phyloP scores from a whole-genome alignment of 208 protist genomes.

The Trichomonas vaginalis region DNA sequence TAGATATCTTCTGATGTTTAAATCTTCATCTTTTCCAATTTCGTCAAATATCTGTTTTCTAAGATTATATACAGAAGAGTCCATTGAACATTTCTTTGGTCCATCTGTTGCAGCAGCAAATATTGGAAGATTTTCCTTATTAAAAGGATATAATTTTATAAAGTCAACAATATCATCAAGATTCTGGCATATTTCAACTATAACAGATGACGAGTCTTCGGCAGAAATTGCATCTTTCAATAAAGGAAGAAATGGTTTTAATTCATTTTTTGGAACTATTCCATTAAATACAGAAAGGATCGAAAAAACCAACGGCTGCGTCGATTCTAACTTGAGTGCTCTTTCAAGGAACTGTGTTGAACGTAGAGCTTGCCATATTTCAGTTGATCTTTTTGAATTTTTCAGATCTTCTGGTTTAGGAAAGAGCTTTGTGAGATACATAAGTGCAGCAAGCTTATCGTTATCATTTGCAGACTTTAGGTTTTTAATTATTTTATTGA shows the following conservation, averaged over 20 bases:
- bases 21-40: not conserved
- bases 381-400: not conserved
- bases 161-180: not conserved
- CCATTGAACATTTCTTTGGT: not conserved
- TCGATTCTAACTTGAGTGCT: not conserved
- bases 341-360: slow-evolving; percentile 2
- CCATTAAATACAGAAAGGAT: not conserved
- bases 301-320: not conserved
- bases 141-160: not conserved
- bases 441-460: not conserved
- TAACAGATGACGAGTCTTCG: not conserved
- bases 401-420: not conserved
- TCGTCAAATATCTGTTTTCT: not conserved
- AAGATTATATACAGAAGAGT: not conserved
- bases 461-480: not conserved
- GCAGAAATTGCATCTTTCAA: not conserved
- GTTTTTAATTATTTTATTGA: not conserved
- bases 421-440: not conserved
- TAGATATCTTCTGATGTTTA: not conserved
- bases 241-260: not conserved
- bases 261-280: not conserved
- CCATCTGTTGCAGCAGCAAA: not conserved
- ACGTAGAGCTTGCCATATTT: not conserved
- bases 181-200: not conserved
- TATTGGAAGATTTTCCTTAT: not conserved